Evolutionary conservation across 179 eudicot species (phyloP).

Genomic region (Gypsophila paniculata): DNA sequence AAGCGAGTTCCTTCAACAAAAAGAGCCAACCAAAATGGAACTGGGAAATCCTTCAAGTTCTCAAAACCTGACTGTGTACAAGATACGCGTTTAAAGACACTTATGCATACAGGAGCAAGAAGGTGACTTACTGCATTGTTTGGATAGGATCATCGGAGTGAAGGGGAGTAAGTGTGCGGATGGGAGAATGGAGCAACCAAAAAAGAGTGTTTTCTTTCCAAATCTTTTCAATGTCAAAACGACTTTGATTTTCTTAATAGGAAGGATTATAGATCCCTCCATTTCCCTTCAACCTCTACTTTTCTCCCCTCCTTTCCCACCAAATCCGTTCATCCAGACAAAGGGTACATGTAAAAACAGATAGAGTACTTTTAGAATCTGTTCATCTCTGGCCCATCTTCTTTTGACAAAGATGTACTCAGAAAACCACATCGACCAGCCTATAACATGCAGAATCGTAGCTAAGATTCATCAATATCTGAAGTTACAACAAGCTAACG

Average conservation of each 20-base stretch:
- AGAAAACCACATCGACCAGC: conserved; percentile 77
- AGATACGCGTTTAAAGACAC: conserved; percentile 10
- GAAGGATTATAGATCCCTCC: neutral
- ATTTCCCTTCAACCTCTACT: neutral
- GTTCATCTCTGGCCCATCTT: conserved; percentile 61
- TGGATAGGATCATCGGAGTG: neutral
- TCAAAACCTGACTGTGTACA: conserved; percentile 61
- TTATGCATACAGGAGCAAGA: neutral
- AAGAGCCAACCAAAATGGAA: conserved; percentile 78
- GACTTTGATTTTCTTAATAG: neutral
- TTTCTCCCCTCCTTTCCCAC: neutral
- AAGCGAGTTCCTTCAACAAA: conserved; percentile 89
- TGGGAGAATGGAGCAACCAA: neutral
- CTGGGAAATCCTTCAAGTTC: conserved; percentile 54
- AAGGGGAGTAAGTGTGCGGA: neutral
- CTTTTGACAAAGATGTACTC: conserved; percentile 61
- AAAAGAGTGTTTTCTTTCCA: neutral
- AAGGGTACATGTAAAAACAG: neutral
- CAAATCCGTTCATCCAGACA: neutral
- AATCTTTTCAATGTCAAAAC: neutral
- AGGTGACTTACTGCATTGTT: neutral
- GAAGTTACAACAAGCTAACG: neutral
- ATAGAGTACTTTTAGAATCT: conserved; percentile 44
- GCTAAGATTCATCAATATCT: neutral
- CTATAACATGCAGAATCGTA: conserved; percentile 46